Conservation (phyloP, 257 asterid genomes). For the Cinchona pubescens region DNA sequence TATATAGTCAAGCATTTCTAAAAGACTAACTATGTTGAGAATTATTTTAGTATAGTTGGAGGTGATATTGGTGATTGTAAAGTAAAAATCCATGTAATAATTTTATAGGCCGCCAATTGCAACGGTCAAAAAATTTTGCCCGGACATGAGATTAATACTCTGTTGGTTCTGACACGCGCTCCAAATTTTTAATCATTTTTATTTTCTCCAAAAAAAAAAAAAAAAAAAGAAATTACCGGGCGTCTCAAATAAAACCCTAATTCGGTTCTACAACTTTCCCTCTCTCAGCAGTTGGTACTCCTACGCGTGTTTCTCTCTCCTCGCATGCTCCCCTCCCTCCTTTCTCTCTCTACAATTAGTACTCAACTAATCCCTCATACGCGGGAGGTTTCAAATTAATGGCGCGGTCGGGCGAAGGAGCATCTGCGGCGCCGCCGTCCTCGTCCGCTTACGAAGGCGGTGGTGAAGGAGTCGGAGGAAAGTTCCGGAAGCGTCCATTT, state of each 20-base stretch:
- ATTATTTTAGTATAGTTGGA: too few relatives aligned
- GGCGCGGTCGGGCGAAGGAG: slow-evolving; percentile 67
- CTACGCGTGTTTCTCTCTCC: slow-evolving; percentile 7
- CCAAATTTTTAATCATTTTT: background rate
- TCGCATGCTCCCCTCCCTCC: background rate
- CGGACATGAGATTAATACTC: background rate
- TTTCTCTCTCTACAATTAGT: slow-evolving; percentile 7
- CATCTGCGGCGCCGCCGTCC: slow-evolving; percentile 32
- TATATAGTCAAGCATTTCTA: too few relatives aligned
- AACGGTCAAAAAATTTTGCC: background rate
- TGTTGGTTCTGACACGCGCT: background rate
- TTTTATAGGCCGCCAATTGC: background rate
- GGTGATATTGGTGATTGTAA: too few relatives aligned
- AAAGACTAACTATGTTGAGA: too few relatives aligned
- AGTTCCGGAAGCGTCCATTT: slow-evolving; percentile 55
- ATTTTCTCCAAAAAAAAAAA: background rate
- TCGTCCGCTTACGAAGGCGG: slow-evolving; percentile 34
- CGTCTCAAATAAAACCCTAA: slow-evolving; percentile 48
- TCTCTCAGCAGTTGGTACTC: slow-evolving; percentile 9
- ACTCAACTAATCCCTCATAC: too few relatives aligned
- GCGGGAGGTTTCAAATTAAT: slow-evolving; percentile 38
- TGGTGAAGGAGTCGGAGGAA: slow-evolving; percentile 86
- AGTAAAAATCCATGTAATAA: too few relatives aligned
- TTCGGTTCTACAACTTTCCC: slow-evolving; percentile 21
- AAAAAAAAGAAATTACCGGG: background rate